A percentile compares a stretch with the other conserved stretches of the same genome.
phyloP scores from a whole-genome alignment of 352 stramenopile genomes.

The Phytophthora cajani region DNA sequence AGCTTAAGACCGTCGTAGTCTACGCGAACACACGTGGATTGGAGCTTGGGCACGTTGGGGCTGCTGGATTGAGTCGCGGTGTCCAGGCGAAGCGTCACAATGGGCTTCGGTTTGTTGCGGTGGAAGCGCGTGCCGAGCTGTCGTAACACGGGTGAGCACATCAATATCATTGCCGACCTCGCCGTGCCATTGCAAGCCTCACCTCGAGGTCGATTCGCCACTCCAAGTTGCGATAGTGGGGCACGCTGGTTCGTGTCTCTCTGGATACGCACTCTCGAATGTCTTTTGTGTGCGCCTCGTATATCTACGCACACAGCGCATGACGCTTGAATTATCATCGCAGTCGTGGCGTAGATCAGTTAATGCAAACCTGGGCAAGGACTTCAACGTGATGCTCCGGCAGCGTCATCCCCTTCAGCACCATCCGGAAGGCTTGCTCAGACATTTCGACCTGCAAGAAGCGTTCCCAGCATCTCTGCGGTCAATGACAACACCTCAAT shows the following conservation, averaged over 20 bases:
- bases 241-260: conserved; percentile 48
- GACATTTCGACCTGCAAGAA: conserved; percentile 49
- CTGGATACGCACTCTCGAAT: conserved; percentile 62
- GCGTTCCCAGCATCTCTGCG: neutral
- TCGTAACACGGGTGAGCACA: neutral
- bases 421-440: conserved; percentile 45
- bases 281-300: conserved; percentile 46
- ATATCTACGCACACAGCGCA: conserved; percentile 45
- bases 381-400: conserved; percentile 47
- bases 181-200: too few relatives aligned
- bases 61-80: conserved; percentile 37
- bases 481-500: neutral
- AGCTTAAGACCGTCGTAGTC: conserved; percentile 72
- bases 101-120: conserved; percentile 65
- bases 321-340: neutral
- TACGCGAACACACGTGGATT: conserved; percentile 61
- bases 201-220: conserved; percentile 86
- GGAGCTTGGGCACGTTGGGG: conserved; percentile 26
- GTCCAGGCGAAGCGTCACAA: conserved; percentile 73
- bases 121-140: conserved; percentile 73
- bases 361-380: conserved; percentile 47
- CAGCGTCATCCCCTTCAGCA: conserved; percentile 58
- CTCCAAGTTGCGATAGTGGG: conserved; percentile 69
- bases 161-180: too few relatives aligned
- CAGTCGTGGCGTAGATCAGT: neutral